Percentiles rank a stretch among this genome's conserved stretches.
These are phyloP conservation scores for Amorphotheca resinae DNA, from an alignment of 495 filamentous ascomycete genomes.

Conservation along the genomic window DNA sequence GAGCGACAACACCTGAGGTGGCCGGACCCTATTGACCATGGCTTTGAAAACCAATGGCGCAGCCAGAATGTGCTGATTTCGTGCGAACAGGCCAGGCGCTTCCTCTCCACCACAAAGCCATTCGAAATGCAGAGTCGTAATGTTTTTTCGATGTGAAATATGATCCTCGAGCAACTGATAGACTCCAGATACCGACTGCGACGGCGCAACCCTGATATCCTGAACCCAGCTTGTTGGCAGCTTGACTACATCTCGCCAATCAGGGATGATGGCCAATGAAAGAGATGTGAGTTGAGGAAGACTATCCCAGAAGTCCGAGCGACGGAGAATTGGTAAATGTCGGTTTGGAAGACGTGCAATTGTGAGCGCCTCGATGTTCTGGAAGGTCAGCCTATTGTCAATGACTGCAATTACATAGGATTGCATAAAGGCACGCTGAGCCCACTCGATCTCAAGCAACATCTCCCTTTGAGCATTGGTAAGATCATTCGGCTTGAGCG, in stretches of 20 bases:
- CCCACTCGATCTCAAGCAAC: conserved; percentile 44
- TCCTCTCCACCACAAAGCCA: conserved; percentile 46
- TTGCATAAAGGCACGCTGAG: conserved; percentile 43
- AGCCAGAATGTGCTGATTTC: conserved; percentile 38
- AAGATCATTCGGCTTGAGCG: conserved; percentile 31
- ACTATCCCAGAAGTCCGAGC: conserved; percentile 38
- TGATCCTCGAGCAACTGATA: conserved; percentile 30
- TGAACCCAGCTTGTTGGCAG: conserved; percentile 26
- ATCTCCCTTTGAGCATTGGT: conserved; percentile 42
- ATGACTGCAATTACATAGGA: conserved; percentile 41
- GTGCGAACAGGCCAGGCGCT: conserved; percentile 36
- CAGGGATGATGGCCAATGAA: conserved; percentile 36
- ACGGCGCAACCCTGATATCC: conserved; percentile 28
- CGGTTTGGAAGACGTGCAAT: conserved; percentile 39
- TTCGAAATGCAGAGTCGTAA: conserved; percentile 40
- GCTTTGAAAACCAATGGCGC: conserved; percentile 32
- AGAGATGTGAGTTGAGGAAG: conserved; percentile 32
- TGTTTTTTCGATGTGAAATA: conserved; percentile 26
- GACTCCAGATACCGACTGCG: conserved; percentile 28
- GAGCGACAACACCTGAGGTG: conserved; percentile 19
- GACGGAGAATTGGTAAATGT: conserved; percentile 31
- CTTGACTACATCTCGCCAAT: conserved; percentile 38
- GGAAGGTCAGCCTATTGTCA: conserved; percentile 33
- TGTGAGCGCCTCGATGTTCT: conserved; percentile 31
- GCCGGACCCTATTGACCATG: conserved; percentile 25